These are phyloP conservation scores for Trichoderma arundinaceum DNA, from an alignment of 2,329 filamentous ascomycete genomes.

Conservation along the genomic window DNA sequence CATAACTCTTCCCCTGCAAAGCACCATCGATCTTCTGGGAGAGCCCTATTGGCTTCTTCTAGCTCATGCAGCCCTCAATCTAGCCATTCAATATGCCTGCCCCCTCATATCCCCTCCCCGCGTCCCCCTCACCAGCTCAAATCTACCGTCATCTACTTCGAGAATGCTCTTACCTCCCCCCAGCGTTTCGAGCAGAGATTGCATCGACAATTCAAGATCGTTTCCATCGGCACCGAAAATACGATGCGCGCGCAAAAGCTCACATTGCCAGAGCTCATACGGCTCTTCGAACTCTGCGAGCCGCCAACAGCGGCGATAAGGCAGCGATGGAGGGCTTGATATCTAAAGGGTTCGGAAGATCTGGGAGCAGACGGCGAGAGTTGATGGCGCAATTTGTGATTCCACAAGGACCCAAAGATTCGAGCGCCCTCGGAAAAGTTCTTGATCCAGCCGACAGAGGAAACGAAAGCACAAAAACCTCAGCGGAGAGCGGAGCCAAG, in stretches of 20 bases:
- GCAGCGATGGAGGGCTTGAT: slow-evolving; percentile 56
- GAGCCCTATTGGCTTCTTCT: not conserved
- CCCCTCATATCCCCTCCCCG: slow-evolving; percentile 38
- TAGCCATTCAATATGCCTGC: slow-evolving; percentile 39
- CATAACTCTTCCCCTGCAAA: not conserved
- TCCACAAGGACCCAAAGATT: slow-evolving; percentile 47
- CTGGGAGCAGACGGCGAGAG: slow-evolving; percentile 56
- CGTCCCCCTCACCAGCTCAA: slow-evolving; percentile 39
- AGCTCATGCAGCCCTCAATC: not conserved
- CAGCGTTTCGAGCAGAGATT: slow-evolving; percentile 54
- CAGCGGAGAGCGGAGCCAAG: slow-evolving; percentile 11
- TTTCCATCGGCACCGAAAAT: slow-evolving; percentile 51
- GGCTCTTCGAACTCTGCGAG: slow-evolving; percentile 55
- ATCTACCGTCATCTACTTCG: slow-evolving; percentile 66
- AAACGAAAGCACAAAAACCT: not conserved
- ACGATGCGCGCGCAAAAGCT: slow-evolving; percentile 39
- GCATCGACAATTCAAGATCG: slow-evolving; percentile 50
- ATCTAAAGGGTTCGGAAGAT: slow-evolving; percentile 57
- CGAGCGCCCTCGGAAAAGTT: slow-evolving; percentile 48
- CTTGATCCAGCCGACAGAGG: slow-evolving; percentile 32
- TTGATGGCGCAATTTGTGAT: slow-evolving; percentile 51
- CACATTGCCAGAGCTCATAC: slow-evolving; percentile 51
- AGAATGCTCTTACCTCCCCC: slow-evolving; percentile 65
- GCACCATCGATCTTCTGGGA: not conserved
- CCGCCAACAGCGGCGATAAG: slow-evolving; percentile 59